phyloP scores from a whole-genome alignment of 2,329 filamentous ascomycete species.

The Pestalotiopsis sp. region DNA sequence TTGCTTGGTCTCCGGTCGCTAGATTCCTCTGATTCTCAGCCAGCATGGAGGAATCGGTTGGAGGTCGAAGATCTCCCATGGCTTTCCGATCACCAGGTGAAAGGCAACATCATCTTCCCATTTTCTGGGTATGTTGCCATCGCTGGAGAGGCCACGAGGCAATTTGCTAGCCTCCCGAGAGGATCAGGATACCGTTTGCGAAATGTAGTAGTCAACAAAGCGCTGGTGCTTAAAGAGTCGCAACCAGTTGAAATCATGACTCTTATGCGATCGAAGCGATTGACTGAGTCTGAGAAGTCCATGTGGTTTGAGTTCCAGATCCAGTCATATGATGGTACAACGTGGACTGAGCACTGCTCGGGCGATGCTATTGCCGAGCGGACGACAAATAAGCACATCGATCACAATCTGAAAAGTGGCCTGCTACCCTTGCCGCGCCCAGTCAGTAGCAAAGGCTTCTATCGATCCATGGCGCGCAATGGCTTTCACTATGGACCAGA shows the following conservation, averaged over 20 bases:
- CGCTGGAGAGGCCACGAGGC: slow-evolving; percentile 40
- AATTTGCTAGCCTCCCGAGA: slow-evolving; percentile 4
- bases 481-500: background rate
- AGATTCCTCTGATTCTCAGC: slow-evolving; percentile 33
- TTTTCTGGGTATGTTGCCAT: slow-evolving; percentile 45
- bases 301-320: background rate
- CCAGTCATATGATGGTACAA: background rate
- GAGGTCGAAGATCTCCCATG: slow-evolving; percentile 42
- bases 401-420: no score
- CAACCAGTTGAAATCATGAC: slow-evolving; percentile 4
- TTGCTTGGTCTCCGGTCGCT: slow-evolving; percentile 31
- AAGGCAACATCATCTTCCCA: slow-evolving; percentile 43
- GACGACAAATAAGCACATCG: no score
- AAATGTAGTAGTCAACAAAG: background rate
- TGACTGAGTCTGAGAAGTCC: background rate
- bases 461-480: background rate
- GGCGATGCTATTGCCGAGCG: slow-evolving; percentile 8
- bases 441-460: background rate
- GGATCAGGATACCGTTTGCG: background rate
- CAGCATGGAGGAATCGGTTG: slow-evolving; percentile 44
- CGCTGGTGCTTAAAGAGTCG: background rate
- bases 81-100: slow-evolving; percentile 46
- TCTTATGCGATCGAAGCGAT: background rate
- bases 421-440: background rate
- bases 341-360: slow-evolving; percentile 6